Evolutionary conservation across 2,329 filamentous ascomycete genomes (phyloP).

Genomic region (Claviceps digitariae): DNA sequence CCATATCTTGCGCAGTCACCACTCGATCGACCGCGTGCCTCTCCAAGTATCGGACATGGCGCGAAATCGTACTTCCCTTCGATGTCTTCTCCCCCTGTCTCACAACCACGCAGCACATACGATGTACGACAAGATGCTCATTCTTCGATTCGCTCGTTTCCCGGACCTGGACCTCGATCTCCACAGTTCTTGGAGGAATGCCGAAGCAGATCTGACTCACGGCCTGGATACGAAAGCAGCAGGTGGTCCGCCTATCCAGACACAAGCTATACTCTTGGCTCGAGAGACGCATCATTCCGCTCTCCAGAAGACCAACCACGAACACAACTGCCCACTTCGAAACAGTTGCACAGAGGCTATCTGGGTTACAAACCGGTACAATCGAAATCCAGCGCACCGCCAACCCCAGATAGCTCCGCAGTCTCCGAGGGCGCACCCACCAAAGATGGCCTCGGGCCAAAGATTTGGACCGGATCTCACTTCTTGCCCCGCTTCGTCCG

Average conservation of each 20-base stretch:
- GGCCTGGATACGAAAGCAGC: constrained; percentile 22
- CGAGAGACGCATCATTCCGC: constrained; percentile 23
- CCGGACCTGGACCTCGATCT: constrained; percentile 30
- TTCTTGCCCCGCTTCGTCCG: constrained; percentile 53
- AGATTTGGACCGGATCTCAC: constrained; percentile 56
- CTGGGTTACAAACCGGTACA: constrained; percentile 15
- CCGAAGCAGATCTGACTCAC: constrained; percentile 20
- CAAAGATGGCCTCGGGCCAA: constrained; percentile 50
- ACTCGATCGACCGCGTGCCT: constrained; percentile 31
- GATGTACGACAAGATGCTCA: constrained; percentile 32
- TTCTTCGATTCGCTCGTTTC: constrained; percentile 20
- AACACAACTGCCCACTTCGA: constrained; percentile 23
- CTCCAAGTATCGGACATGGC: constrained; percentile 23
- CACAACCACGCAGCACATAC: constrained; percentile 32
- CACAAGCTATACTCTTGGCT: constrained; percentile 28
- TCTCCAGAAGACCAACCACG: constrained; percentile 22
- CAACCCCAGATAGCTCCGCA: constrained; percentile 16
- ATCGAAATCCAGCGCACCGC: constrained; percentile 14
- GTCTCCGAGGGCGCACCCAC: constrained; percentile 30
- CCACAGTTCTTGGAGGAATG: constrained; percentile 30
- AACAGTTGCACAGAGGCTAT: constrained; percentile 17
- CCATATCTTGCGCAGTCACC: constrained; percentile 31
- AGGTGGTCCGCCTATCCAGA: constrained; percentile 29
- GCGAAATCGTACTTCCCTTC: constrained; percentile 36
- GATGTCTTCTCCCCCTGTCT: constrained; percentile 20